Percentiles rank a stretch among this genome's conserved stretches.
phyloP scores from a whole-genome alignment of 2,329 filamentous ascomycete genomes.

The Paecilomyces niveus region DNA sequence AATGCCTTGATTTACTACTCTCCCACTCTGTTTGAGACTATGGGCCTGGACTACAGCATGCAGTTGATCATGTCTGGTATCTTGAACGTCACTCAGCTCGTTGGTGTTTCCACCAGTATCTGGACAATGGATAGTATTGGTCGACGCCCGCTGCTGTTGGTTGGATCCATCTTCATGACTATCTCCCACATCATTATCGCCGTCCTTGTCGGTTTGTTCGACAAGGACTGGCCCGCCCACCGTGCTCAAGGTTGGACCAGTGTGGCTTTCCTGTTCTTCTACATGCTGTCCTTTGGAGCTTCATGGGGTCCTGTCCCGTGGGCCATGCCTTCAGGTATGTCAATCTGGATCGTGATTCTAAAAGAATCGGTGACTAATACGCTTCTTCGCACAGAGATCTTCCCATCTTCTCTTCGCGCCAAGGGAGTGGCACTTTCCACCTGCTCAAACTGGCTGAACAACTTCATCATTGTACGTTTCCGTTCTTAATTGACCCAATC shows the following conservation, averaged over 20 bases:
- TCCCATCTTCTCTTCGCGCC: slow-evolving; percentile 52
- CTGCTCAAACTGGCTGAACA: slow-evolving; percentile 57
- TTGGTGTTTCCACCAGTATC: slow-evolving; percentile 41
- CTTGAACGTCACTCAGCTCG: slow-evolving; percentile 44
- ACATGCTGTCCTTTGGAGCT: slow-evolving; percentile 56
- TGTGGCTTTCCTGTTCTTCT: slow-evolving; percentile 56
- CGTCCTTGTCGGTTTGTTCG: slow-evolving; percentile 47
- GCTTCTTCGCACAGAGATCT: slow-evolving; percentile 52
- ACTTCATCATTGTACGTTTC: slow-evolving; percentile 49
- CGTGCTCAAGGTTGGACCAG: slow-evolving; percentile 47
- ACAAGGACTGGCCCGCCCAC: slow-evolving; percentile 45
- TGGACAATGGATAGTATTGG: slow-evolving; percentile 45
- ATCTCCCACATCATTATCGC: slow-evolving; percentile 46
- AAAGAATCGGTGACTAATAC: too few species aligned
- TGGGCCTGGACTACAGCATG: slow-evolving; percentile 39
- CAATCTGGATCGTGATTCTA: neutral
- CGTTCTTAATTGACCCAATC: slow-evolving; percentile 12
- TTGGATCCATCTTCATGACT: slow-evolving; percentile 40
- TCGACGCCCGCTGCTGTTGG: slow-evolving; percentile 40
- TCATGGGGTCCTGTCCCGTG: slow-evolving; percentile 49
- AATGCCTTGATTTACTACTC: slow-evolving; percentile 56
- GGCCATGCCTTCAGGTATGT: slow-evolving; percentile 33
- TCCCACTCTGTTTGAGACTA: slow-evolving; percentile 50
- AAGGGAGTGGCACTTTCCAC: slow-evolving; percentile 62
- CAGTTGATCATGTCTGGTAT: slow-evolving; percentile 49